phyloP scores from a whole-genome alignment of 306 rosid species.

The Quercus gilva region DNA sequence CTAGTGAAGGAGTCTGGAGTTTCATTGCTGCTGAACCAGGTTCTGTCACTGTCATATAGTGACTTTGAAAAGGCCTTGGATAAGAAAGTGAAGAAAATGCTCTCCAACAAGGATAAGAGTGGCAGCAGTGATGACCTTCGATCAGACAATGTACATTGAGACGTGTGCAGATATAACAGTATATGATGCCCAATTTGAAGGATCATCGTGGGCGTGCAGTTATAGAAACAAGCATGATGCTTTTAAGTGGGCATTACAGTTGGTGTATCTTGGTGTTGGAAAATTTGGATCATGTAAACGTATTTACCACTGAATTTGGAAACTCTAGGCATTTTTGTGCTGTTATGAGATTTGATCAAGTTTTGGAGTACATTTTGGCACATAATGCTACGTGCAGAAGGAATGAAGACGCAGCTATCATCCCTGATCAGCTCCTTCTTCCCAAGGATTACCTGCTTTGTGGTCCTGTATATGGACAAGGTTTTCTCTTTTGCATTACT shows the following conservation, averaged over 20 bases:
- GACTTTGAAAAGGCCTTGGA: slow-evolving; percentile 46
- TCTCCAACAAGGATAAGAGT: slow-evolving; percentile 21
- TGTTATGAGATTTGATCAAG: neutral
- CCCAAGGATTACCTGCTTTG: neutral
- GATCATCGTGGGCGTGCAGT: neutral
- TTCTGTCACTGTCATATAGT: slow-evolving; percentile 55
- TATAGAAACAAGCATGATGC: slow-evolving; percentile 7
- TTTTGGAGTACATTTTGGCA: slow-evolving; percentile 5
- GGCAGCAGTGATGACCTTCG: slow-evolving; percentile 14
- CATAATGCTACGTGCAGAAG: neutral
- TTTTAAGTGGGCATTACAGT: slow-evolving; percentile 1
- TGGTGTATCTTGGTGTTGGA: neutral
- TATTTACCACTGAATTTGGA: slow-evolving; percentile 12
- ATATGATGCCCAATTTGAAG: slow-evolving; percentile 8
- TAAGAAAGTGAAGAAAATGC: slow-evolving; percentile 58
- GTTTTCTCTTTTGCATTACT: neutral
- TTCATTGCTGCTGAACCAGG: slow-evolving; percentile 67
- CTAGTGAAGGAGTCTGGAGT: slow-evolving; percentile 54
- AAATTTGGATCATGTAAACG: slow-evolving; percentile 1
- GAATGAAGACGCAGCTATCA: neutral
- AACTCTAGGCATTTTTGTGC: neutral
- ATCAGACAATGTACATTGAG: slow-evolving; percentile 17
- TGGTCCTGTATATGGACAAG: neutral
- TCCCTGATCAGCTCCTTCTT: neutral
- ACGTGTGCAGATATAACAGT: neutral